phyloP scores from a whole-genome alignment of 2,329 filamentous ascomycete species.

The Mycogone perniciosa region DNA sequence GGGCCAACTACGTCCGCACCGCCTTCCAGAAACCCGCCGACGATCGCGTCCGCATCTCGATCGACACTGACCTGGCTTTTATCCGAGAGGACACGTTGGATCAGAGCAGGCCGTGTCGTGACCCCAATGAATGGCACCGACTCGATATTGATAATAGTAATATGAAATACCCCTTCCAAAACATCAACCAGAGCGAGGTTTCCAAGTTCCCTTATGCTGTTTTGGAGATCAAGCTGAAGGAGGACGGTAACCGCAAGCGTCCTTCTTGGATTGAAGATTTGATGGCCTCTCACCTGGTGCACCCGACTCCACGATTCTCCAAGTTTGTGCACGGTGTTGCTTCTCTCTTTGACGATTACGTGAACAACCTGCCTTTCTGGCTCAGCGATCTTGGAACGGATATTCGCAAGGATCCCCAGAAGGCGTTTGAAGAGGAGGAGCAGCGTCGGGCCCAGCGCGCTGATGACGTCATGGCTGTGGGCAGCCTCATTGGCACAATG shows the following conservation, averaged over 20 bases:
- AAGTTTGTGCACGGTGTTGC: slow-evolving; percentile 96
- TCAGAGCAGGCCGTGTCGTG: slow-evolving; percentile 74
- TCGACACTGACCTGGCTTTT: slow-evolving; percentile 87
- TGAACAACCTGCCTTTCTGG: slow-evolving; percentile 97
- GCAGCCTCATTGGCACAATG: slow-evolving; percentile 68
- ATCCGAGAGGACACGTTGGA: slow-evolving; percentile 77
- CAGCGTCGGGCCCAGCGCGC: slow-evolving; percentile 72
- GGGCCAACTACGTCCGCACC: slow-evolving; percentile 89
- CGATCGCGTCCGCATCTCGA: slow-evolving; percentile 80
- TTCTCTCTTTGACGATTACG: slow-evolving; percentile 87
- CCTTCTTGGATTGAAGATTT: slow-evolving; percentile 86
- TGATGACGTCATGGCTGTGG: slow-evolving; percentile 83
- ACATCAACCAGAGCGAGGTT: slow-evolving; percentile 85
- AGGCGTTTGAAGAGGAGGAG: slow-evolving; percentile 87
- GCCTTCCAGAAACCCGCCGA: slow-evolving; percentile 96
- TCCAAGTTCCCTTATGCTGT: slow-evolving; percentile 85
- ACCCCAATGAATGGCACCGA: slow-evolving; percentile 85
- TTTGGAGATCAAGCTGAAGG: slow-evolving; percentile 84
- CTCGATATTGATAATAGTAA: slow-evolving; percentile 76
- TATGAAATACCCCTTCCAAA: slow-evolving; percentile 81
- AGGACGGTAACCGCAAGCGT: slow-evolving; percentile 58
- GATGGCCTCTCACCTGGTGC: slow-evolving; percentile 87
- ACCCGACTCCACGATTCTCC: slow-evolving; percentile 83
- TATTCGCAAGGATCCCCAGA: slow-evolving; percentile 86
- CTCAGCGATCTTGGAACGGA: slow-evolving; percentile 85